Evolutionary conservation across 225 moss, liverwort and hornwort genomes (phyloP).

Genomic region (Pseudisothecium myosuroides): DNA sequence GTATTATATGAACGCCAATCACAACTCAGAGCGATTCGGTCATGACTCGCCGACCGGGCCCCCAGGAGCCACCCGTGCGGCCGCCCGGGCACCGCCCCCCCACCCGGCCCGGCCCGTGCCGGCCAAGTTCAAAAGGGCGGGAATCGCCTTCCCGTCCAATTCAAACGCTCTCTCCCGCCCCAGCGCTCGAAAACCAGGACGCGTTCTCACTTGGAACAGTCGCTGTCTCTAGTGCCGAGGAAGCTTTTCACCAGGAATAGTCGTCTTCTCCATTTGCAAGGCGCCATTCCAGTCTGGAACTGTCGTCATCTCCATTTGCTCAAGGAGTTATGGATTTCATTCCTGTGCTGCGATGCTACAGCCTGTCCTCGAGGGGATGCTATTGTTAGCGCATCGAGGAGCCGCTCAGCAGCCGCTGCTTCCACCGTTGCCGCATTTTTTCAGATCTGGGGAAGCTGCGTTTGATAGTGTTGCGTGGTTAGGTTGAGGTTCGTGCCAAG

Average conservation of each 20-base stretch:
- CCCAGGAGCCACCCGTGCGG: neutral
- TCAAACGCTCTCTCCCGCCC: constrained; percentile 15
- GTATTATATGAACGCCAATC: neutral
- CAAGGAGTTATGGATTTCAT: neutral
- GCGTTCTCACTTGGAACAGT: neutral
- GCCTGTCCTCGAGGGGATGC: neutral
- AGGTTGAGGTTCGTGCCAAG: neutral
- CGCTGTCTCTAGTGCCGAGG: neutral
- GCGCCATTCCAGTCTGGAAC: neutral
- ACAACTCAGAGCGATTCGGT: neutral
- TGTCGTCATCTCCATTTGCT: neutral
- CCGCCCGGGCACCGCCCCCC: neutral
- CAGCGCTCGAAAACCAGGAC: neutral
- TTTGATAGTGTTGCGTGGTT: neutral
- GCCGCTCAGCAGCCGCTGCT: neutral
- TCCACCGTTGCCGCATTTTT: neutral
- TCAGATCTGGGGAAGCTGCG: neutral
- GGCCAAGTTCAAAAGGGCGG: neutral
- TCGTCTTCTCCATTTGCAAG: neutral
- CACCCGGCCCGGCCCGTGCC: neutral
- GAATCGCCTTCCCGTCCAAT: neutral
- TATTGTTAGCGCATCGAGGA: constrained; percentile 1
- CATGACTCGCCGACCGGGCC: neutral
- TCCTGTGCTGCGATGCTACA: neutral
- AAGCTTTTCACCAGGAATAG: neutral